These are phyloP conservation scores for Metarhizium robertsii DNA, from an alignment of 2,329 filamentous ascomycete species.

Conservation along the genomic window DNA sequence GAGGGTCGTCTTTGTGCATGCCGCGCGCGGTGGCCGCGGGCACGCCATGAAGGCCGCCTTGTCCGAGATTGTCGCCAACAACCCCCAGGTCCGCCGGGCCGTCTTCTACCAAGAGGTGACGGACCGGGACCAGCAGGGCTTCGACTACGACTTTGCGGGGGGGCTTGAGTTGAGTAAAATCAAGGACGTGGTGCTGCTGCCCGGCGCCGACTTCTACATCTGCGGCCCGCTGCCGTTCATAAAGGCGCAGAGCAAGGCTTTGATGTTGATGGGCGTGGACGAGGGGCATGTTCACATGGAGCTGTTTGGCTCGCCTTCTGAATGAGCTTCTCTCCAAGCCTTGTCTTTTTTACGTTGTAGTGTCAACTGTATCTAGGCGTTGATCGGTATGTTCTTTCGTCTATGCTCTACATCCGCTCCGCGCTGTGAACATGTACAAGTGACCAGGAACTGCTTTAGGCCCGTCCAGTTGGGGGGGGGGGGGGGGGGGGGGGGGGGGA, in stretches of 20 bases:
- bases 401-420: too few species aligned
- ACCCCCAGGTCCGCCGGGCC: conserved; percentile 17
- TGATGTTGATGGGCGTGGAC: neutral
- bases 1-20: conserved; percentile 44
- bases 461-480: too few species aligned
- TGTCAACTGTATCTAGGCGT: too few species aligned
- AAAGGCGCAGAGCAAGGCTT: conserved; percentile 10
- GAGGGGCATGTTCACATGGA: conserved; percentile 1
- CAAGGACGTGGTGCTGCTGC: conserved; percentile 27
- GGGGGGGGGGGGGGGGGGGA: too few species aligned
- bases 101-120: conserved; percentile 35
- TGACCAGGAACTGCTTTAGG: too few species aligned
- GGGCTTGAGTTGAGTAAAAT: conserved; percentile 33
- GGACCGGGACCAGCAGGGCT: conserved; percentile 24
- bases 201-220: conserved; percentile 36
- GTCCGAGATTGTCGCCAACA: neutral
- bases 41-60: conserved; percentile 2
- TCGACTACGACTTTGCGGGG: conserved; percentile 24
- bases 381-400: too few species aligned
- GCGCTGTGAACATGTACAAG: too few species aligned
- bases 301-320: conserved; percentile 1
- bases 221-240: conserved; percentile 41
- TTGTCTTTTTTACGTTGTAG: too few species aligned
- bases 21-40: conserved; percentile 23
- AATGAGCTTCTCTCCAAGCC: neutral